Percentiles rank a stretch among this genome's conserved stretches.
Evolutionary conservation across 176 grass and related monocot genomes (phyloP).

Genomic region (Zea luxurians): DNA sequence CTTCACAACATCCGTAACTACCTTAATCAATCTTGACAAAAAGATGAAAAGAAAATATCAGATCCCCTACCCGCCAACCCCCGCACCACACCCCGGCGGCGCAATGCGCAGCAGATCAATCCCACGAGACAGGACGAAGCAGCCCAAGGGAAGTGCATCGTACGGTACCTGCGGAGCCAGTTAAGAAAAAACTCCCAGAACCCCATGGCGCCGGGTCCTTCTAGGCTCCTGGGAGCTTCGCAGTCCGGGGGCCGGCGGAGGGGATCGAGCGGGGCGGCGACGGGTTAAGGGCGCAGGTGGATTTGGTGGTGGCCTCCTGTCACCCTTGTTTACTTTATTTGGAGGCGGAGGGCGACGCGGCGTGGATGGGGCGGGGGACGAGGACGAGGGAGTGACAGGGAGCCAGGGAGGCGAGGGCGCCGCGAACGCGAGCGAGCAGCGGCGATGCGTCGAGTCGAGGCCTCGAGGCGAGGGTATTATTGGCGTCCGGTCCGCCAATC

Average conservation of each 20-base stretch:
- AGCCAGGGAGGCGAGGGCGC: conserved; percentile 18
- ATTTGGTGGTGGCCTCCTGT: conserved; percentile 26
- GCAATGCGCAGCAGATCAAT: conserved; percentile 33
- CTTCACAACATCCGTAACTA: neutral
- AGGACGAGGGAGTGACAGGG: conserved; percentile 24
- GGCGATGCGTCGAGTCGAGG: conserved; percentile 20
- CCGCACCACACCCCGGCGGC: neutral
- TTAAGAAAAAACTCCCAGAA: conserved; percentile 98
- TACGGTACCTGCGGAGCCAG: conserved; percentile 97
- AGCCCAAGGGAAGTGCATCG: neutral
- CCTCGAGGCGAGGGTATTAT: conserved; percentile 1
- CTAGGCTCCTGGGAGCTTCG: neutral
- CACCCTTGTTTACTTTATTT: conserved; percentile 52
- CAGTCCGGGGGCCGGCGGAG: neutral
- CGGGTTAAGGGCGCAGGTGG: conserved; percentile 12
- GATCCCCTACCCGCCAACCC: conserved; percentile 37
- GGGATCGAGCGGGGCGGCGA: neutral
- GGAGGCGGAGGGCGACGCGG: conserved; percentile 6
- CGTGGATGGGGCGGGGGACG: conserved; percentile 34
- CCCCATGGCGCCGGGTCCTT: conserved; percentile 56
- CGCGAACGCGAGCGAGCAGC: conserved; percentile 19
- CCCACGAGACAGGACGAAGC: conserved; percentile 7
- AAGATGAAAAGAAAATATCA: neutral
- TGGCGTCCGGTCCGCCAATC: conserved; percentile 41
- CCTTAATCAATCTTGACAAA: neutral